Evolutionary conservation across 371 early-diverging fungal genomes (phyloP).

Genomic region (Mucor plumbeus): DNA sequence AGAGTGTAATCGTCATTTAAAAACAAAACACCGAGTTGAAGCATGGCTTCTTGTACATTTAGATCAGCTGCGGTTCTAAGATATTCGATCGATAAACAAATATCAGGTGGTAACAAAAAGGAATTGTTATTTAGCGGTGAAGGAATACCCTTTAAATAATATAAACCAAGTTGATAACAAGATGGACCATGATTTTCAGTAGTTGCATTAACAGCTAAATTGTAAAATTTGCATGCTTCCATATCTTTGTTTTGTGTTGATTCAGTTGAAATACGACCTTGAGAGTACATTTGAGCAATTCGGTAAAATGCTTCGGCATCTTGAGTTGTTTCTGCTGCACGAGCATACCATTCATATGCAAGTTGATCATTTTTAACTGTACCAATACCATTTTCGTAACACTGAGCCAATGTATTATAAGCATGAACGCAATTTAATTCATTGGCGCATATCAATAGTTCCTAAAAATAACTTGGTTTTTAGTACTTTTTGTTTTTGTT

Average conservation of each 20-base stretch:
- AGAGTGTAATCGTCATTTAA: constrained; percentile 23
- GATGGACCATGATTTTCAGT: constrained; percentile 37
- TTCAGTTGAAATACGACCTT: constrained; percentile 21
- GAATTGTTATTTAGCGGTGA: constrained; percentile 9
- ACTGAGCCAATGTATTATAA: constrained; percentile 50
- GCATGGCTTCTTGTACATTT: constrained; percentile 44
- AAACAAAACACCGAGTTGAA: constrained; percentile 36
- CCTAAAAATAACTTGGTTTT: constrained; percentile 29
- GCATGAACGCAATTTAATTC: constrained; percentile 40
- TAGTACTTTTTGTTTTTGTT: neutral
- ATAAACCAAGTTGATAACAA: constrained; percentile 42
- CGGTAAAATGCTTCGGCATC: constrained; percentile 53
- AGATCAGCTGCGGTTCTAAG: constrained; percentile 43
- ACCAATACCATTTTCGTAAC: constrained; percentile 53
- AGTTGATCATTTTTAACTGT: constrained; percentile 51
- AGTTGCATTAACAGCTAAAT: constrained; percentile 37
- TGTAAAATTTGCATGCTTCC: constrained; percentile 42
- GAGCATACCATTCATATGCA: constrained; percentile 47
- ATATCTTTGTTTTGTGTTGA: constrained; percentile 23
- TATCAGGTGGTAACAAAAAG: constrained; percentile 17
- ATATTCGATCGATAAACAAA: constrained; percentile 33
- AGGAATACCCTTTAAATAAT: constrained; percentile 38
- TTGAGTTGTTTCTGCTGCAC: constrained; percentile 38
- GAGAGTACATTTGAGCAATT: constrained; percentile 43
- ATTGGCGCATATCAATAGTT: constrained; percentile 46